These are phyloP conservation scores for Claviceps quebecensis DNA, from an alignment of 2,329 filamentous ascomycete species.

Conservation along the genomic window DNA sequence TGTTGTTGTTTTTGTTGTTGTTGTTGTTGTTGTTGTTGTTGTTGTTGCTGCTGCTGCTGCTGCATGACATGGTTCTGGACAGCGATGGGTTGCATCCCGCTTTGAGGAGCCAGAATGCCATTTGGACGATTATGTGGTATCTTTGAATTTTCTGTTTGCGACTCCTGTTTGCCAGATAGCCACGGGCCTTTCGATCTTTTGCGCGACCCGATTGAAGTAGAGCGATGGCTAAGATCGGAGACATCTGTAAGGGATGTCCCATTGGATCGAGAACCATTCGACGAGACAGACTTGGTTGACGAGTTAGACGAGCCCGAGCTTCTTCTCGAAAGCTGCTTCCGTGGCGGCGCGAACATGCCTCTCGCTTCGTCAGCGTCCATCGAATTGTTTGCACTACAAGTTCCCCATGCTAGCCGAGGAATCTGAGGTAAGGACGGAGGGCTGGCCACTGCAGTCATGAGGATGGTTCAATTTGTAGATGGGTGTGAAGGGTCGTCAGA, in stretches of 20 bases:
- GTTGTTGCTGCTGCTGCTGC: conserved; percentile 25
- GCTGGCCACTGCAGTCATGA: conserved; percentile 56
- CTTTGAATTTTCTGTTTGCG: conserved; percentile 33
- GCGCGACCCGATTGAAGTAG: conserved; percentile 30
- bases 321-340: conserved; percentile 72
- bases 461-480: conserved; percentile 18
- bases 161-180: conserved; percentile 33
- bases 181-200: conserved; percentile 40
- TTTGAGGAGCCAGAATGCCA: conserved; percentile 23
- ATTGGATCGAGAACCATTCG: conserved; percentile 47
- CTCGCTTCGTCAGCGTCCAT: conserved; percentile 75
- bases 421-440: conserved; percentile 49
- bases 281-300: conserved; percentile 42
- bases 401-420: conserved; percentile 50
- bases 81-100: conserved; percentile 17
- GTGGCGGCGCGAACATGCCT: conserved; percentile 80
- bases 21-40: conserved; percentile 28
- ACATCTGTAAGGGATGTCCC: conserved; percentile 35
- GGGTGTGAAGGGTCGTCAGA: conserved; percentile 1
- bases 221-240: conserved; percentile 38
- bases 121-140: conserved; percentile 28
- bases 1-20: too few relatives aligned
- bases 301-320: conserved; percentile 70
- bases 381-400: conserved; percentile 45
- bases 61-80: conserved; percentile 20